Conservation (phyloP, 2,329 filamentous ascomycete species). For the Fusarium paranaense region DNA sequence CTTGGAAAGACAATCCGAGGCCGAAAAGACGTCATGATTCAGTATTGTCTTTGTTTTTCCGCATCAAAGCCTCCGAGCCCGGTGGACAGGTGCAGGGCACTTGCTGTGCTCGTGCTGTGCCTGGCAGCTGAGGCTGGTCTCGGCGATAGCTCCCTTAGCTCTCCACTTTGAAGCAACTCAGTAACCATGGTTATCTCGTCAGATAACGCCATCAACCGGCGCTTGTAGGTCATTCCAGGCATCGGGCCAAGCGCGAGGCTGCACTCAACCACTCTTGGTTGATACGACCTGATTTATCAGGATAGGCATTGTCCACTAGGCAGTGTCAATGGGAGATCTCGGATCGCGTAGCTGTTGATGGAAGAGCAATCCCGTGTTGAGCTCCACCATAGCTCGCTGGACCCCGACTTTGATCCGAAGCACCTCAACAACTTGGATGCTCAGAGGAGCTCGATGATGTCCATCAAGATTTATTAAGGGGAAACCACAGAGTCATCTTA, state of each 20-base stretch:
- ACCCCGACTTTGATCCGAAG: background rate
- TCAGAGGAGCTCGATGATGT: background rate
- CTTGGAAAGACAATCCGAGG: conserved; percentile 30
- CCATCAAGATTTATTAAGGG: background rate
- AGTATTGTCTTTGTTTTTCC: conserved; percentile 3
- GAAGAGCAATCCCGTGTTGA: background rate
- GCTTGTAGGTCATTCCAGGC: conserved; percentile 39
- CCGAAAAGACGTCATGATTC: conserved; percentile 35
- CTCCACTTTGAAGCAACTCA: conserved; percentile 22
- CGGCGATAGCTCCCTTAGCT: conserved; percentile 27
- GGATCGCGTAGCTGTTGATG: conserved; percentile 6
- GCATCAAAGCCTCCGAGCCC: background rate
- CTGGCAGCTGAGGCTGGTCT: conserved; percentile 1
- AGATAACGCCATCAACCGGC: conserved; percentile 44
- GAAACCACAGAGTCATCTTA: background rate
- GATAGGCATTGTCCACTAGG: background rate
- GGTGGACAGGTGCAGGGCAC: conserved; percentile 4
- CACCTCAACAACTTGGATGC: background rate
- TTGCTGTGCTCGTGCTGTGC: background rate
- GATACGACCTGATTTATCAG: background rate
- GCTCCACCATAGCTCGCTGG: background rate
- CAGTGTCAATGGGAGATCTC: conserved; percentile 11
- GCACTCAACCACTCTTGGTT: conserved; percentile 17
- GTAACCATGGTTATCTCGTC: conserved; percentile 36
- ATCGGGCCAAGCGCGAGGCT: conserved; percentile 1